phyloP scores from a whole-genome alignment of 768 basidiomycete genomes.

The Trametes maxima region DNA sequence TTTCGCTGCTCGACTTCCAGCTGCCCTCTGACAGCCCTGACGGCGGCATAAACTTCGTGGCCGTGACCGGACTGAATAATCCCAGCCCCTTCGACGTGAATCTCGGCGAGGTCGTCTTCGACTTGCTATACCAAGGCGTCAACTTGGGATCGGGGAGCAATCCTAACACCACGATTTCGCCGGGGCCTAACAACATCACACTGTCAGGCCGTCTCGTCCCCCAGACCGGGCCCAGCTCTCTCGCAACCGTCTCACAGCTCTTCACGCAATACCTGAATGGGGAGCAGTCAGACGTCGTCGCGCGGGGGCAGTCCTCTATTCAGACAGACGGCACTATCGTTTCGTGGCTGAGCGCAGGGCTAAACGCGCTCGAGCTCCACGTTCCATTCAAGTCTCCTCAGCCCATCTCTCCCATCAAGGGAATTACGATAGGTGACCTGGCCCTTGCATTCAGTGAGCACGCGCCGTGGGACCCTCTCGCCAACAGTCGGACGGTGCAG shows the following conservation, averaged over 20 bases:
- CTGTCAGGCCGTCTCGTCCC: constrained; percentile 58
- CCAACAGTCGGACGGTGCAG: constrained; percentile 58
- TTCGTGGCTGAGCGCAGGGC: constrained; percentile 67
- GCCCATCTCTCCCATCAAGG: constrained; percentile 63
- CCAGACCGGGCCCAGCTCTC: constrained; percentile 48
- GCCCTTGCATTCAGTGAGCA: constrained; percentile 56
- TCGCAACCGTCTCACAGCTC: constrained; percentile 56
- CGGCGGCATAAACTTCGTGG: constrained; percentile 68
- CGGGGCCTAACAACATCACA: constrained; percentile 59
- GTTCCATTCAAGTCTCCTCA: constrained; percentile 60
- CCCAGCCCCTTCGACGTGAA: constrained; percentile 69
- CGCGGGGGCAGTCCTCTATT: constrained; percentile 58
- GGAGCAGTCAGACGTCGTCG: constrained; percentile 57
- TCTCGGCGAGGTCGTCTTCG: constrained; percentile 68
- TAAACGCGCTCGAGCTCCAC: constrained; percentile 55
- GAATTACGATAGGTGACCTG: constrained; percentile 64
- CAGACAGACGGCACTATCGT: constrained; percentile 58
- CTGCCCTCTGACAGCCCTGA: constrained; percentile 67
- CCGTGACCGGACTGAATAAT: constrained; percentile 58
- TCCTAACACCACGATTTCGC: constrained; percentile 49
- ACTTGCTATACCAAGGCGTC: constrained; percentile 58
- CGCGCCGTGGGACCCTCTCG: constrained; percentile 59
- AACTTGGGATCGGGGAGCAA: constrained; percentile 59
- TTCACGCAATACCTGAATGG: constrained; percentile 77
- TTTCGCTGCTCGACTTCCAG: constrained; percentile 57